Percentiles rank a stretch among this genome's conserved stretches.
Evolutionary conservation across 202 grass and related monocot genomes (phyloP).

Genomic region (Elaeis oleifera): DNA sequence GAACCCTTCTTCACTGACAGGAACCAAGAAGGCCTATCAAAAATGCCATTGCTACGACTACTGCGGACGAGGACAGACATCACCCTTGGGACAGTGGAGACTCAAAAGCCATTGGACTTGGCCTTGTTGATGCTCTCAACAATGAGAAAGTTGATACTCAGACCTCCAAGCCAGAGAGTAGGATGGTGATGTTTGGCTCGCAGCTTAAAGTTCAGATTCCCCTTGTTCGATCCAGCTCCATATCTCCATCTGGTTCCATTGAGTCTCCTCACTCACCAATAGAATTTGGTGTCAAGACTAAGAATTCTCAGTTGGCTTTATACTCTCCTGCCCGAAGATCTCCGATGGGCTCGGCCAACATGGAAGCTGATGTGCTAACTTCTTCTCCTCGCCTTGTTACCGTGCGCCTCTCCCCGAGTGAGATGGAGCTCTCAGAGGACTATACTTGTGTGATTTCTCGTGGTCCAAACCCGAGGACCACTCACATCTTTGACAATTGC

Average conservation of each 20-base stretch:
- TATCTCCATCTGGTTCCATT: background rate
- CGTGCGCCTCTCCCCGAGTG: conserved; percentile 22
- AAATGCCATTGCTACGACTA: conserved; percentile 7
- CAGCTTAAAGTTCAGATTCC: conserved; percentile 33
- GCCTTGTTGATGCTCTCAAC: conserved; percentile 44
- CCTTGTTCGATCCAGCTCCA: background rate
- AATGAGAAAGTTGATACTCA: conserved; percentile 11
- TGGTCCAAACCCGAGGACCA: conserved; percentile 45
- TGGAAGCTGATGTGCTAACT: background rate
- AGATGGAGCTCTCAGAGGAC: conserved; percentile 61
- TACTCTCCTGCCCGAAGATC: background rate
- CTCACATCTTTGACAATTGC: conserved; percentile 56
- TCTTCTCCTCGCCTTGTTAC: background rate
- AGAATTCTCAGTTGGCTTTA: conserved; percentile 19
- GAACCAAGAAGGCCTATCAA: conserved; percentile 5
- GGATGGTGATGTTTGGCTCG: conserved; percentile 25
- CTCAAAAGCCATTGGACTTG: conserved; percentile 32
- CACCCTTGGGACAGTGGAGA: conserved; percentile 16
- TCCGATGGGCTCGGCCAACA: background rate
- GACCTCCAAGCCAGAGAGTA: background rate
- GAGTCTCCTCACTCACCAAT: conserved; percentile 22
- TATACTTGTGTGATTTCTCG: conserved; percentile 60
- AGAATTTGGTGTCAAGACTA: conserved; percentile 39
- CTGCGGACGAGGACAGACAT: background rate
- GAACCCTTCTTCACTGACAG: background rate